Percentiles rank a stretch among this genome's conserved stretches.
Conservation (phyloP, 345 rosid species). For the Syzygium jambos region DNA sequence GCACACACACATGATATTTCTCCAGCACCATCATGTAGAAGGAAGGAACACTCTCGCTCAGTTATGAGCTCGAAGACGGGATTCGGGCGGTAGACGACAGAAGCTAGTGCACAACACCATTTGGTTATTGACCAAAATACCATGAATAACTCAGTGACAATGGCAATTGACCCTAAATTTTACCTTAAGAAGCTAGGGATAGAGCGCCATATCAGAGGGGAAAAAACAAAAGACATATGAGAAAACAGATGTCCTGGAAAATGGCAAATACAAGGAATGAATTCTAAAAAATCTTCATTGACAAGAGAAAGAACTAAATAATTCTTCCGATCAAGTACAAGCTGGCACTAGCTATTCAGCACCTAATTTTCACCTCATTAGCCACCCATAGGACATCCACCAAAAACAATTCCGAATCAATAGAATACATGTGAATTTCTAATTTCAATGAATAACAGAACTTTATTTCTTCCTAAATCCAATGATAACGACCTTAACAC, state of each 20-base stretch:
- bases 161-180: not conserved
- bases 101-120: too few relatives aligned
- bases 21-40: not conserved
- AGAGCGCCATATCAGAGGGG: not conserved
- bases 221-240: not conserved
- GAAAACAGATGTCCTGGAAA: not conserved
- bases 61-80: not conserved
- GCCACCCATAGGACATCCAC: not conserved
- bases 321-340: not conserved
- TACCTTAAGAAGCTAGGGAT: not conserved
- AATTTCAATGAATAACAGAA: not conserved
- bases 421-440: not conserved
- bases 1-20: not conserved
- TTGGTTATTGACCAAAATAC: not conserved
- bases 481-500: not conserved
- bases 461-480: not conserved
- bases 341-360: not conserved
- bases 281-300: too few relatives aligned
- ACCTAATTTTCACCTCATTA: not conserved
- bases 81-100: not conserved
- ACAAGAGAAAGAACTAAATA: too few relatives aligned
- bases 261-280: not conserved
- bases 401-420: not conserved
- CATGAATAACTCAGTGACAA: not conserved
- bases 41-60: not conserved